Evolutionary conservation across 257 asterid genomes (phyloP).

Genomic region (Gynochthodes officinalis): DNA sequence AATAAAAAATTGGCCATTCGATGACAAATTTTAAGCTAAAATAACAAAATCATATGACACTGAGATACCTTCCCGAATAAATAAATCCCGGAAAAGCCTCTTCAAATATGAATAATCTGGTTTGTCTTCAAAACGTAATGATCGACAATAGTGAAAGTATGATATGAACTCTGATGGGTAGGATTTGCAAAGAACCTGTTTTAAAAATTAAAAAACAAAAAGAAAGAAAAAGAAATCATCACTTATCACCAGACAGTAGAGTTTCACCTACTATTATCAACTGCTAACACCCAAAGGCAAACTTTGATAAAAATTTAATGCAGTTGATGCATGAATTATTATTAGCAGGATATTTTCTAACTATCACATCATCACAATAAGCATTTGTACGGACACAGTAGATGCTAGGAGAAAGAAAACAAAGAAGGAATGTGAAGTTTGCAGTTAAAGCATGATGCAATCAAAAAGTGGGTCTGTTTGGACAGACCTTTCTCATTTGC

Average conservation of each 20-base stretch:
- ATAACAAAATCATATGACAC: neutral
- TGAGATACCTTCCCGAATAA: conserved; percentile 82
- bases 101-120: conserved; percentile 90
- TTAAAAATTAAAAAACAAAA: neutral
- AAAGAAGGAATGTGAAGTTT: neutral
- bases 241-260: neutral
- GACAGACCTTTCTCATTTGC: too few species aligned
- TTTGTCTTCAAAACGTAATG: conserved; percentile 86
- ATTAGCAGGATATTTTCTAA: neutral
- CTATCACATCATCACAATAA: neutral
- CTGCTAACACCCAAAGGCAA: neutral
- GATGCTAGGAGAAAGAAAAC: neutral
- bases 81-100: conserved; percentile 89
- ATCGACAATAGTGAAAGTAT: conserved; percentile 88
- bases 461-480: too few species aligned
- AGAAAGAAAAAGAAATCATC: conserved; percentile 6
- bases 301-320: neutral
- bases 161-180: conserved; percentile 86
- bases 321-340: neutral
- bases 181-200: conserved; percentile 85
- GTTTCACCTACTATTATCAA: neutral
- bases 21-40: neutral
- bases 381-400: neutral
- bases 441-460: neutral
- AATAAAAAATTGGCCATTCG: conserved; percentile 4